Base-by-base conservation (phyloP, 176 grass and related monocot species). In the Rhynchospora pubera region DNA sequence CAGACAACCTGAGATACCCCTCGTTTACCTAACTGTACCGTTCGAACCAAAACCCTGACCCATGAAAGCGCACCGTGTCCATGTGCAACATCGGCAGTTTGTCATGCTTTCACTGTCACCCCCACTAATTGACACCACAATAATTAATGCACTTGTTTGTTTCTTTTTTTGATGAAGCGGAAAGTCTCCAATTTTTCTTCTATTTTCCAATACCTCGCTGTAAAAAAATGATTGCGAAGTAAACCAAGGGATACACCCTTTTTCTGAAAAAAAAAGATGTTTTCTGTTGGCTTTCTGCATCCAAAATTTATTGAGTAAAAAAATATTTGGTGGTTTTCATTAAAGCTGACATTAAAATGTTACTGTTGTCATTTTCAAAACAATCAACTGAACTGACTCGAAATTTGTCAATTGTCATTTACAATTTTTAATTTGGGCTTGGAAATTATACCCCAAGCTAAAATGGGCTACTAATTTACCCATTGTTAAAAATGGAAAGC, bases 21-120 rank as follows among this genome's bases (percentile, higher is more conserved):
- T 53, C 15, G 71, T 75, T 51, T 52, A 75, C 71, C 71, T 53
- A 75, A 75, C 71, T 75, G 71, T 75, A 75, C 71, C 71, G 47
- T 28, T 30, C 3, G 11, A 75, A 75, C 71, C 47, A 75, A 51
- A 75, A 70, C 16, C 12, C 47, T 51, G 47, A 75, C 71, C 71
- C 47, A 75, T 53, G 47, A 75, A 75, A 75, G 71, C 71, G 1
- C 21, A 53, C 24, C 71, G 12, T 73, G 69, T 73, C 68, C 71
- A 75, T 73, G 69, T 73, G 71, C 47, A 51, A 52, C 47, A 28
- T 52, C 5, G 12, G 19, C 70, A 51, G 15, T n/a, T 51, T 51
- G 9, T 75, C 69, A 73, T 22, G 69, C 34, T 73, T 50, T 73
- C 45, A n/a, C 1, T 73, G 69, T 73, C 69, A 12, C 3, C 5